phyloP scores from a whole-genome alignment of 352 stramenopile genomes.

The Pythium plurisporium region DNA sequence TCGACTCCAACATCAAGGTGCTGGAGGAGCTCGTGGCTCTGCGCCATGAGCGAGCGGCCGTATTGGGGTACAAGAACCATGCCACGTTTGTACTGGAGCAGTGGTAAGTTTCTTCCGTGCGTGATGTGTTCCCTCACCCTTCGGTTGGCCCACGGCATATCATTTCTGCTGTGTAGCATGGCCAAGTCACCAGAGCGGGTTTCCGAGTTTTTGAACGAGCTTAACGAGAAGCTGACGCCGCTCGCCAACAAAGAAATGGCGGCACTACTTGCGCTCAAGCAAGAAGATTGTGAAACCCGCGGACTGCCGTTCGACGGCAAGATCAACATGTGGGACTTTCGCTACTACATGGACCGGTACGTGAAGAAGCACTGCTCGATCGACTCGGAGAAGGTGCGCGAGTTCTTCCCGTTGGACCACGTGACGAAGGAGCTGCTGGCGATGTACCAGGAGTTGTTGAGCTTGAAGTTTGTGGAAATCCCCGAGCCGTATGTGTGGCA shows the following conservation, averaged over 20 bases:
- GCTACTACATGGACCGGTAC: constrained; percentile 87
- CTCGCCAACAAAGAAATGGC: constrained; percentile 74
- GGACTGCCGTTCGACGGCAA: constrained; percentile 72
- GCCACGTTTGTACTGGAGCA: constrained; percentile 81
- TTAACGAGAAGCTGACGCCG: constrained; percentile 73
- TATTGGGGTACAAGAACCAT: constrained; percentile 83
- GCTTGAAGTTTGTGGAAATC: constrained; percentile 83
- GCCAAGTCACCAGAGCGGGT: constrained; percentile 53
- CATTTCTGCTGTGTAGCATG: constrained; percentile 36
- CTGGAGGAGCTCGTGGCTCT: constrained; percentile 81
- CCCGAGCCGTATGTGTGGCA: constrained; percentile 79
- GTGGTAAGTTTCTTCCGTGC: no score
- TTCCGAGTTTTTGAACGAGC: constrained; percentile 62
- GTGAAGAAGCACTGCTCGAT: constrained; percentile 87
- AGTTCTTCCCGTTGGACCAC: constrained; percentile 87
- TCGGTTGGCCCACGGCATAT: background rate
- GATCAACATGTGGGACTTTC: constrained; percentile 90
- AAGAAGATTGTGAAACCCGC: constrained; percentile 49
- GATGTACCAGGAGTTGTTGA: constrained; percentile 89
- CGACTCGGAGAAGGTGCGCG: constrained; percentile 79
- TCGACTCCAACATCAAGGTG: constrained; percentile 76
- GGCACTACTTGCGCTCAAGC: constrained; percentile 65
- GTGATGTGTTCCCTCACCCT: no score
- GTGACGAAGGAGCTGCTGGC: constrained; percentile 78
- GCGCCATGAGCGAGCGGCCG: constrained; percentile 65